A percentile compares a stretch with the other conserved stretches of the same genome.
Evolutionary conservation across 108 stramenopile genomes (phyloP).

Genomic region (Nitzschia sp.): DNA sequence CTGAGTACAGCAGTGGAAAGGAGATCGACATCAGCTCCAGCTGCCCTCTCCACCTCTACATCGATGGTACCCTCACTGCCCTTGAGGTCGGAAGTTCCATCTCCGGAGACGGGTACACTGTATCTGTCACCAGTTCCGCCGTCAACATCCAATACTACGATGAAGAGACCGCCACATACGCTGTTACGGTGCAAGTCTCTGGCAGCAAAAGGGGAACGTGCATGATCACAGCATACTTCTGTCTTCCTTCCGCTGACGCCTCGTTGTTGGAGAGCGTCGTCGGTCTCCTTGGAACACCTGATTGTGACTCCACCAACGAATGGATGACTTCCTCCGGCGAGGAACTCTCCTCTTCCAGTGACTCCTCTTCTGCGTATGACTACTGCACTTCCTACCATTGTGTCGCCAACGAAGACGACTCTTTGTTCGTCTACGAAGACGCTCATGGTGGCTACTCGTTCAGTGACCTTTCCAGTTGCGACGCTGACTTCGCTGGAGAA

Average conservation of each 20-base stretch:
- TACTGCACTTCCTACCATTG: conserved; percentile 14
- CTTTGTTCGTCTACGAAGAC: conserved; percentile 4
- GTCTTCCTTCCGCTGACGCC: neutral
- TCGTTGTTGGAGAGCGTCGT: neutral
- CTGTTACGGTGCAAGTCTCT: neutral
- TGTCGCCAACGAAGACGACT: conserved; percentile 4
- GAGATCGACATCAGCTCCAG: neutral
- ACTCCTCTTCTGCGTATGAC: neutral
- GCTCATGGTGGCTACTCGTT: neutral
- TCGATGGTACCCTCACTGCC: neutral
- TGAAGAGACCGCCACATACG: neutral
- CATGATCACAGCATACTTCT: neutral
- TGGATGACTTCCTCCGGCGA: conserved; percentile 2
- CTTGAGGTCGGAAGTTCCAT: neutral
- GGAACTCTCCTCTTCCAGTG: neutral
- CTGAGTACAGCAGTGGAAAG: conserved; percentile 1
- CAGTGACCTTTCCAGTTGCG: neutral
- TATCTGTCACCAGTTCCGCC: neutral
- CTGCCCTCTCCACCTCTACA: conserved; percentile 5
- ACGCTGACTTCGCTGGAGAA: neutral
- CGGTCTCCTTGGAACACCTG: conserved; percentile 3
- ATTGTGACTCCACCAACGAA: neutral
- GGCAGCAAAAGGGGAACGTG: neutral
- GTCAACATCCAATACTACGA: neutral
- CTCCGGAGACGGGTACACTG: neutral